Base-by-base conservation (phyloP, 2,329 filamentous ascomycete species). In the Aureobasidium sp. region DNA sequence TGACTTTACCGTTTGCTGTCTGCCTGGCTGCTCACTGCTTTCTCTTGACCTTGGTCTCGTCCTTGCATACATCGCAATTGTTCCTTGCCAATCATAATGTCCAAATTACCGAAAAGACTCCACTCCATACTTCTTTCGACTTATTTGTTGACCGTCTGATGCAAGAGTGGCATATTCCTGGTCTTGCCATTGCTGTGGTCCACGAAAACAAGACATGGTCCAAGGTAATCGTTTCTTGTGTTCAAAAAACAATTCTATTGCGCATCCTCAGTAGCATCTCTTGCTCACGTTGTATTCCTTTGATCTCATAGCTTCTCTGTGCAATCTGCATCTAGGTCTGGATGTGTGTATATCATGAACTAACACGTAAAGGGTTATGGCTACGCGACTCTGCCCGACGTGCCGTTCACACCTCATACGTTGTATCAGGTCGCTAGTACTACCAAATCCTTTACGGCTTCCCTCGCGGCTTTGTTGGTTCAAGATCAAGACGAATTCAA, bases 401-500 rank as follows among this genome's bases (percentile, higher is more conserved):
- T 65, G 55, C 41, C 65, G 41, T 65, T 69, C 6, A 70, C 67
- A 12, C 65, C 68, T 4, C 55, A 69, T 17, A 69, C 70, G 0
- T 64, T 72, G 6, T 72, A 69, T 61, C 69, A 67, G 61, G 64
- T 63, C 15, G 71, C 62, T 12, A 69, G 67, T 6, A 72, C 69
- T 1, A 72, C 71, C 0, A 72, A 73, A 37, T 70, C 71, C 10
- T 72, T 71, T 64, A 71, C 67, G 9, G 67, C 69, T 0, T 68
- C 70, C 2, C 48, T 68, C 4, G 62, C 68, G 3, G 64, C 67
- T 5, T 48, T 68, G 27, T 63, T 73, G 1, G 68, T 72, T 4
- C 64, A 71, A 17, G 59, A 64, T 42, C 67, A 70, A 15, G 66
- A 68, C 23, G 70, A 70, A 5, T 67, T 67, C 47, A 65, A 65